Evolutionary conservation across 768 basidiomycete genomes (phyloP).

Genomic region (Leccinum variicolor): DNA sequence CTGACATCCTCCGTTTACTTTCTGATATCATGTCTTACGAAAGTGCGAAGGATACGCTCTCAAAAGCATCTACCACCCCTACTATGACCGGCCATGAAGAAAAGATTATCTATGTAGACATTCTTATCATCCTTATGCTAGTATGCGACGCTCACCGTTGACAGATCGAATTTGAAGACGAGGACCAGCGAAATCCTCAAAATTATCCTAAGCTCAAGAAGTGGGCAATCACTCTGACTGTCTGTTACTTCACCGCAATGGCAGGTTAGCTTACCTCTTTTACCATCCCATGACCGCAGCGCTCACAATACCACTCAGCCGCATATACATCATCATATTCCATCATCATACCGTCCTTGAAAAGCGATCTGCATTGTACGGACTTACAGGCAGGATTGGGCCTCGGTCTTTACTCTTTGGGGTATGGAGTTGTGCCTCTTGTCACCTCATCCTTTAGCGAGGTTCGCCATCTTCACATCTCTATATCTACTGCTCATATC

Average conservation of each 20-base stretch:
- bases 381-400: constrained; percentile 44
- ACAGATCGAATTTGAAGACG: constrained; percentile 40
- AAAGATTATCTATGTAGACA: constrained; percentile 10
- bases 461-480: constrained; percentile 7
- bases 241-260: constrained; percentile 25
- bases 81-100: background rate
- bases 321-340: constrained; percentile 49
- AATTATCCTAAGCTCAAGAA: constrained; percentile 37
- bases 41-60: background rate
- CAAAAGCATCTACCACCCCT: background rate
- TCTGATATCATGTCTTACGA: constrained; percentile 11
- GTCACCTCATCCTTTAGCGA: constrained; percentile 67
- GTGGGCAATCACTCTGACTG: constrained; percentile 37
- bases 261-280: constrained; percentile 10
- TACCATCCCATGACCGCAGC: background rate
- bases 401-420: constrained; percentile 51
- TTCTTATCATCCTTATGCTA: background rate
- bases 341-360: constrained; percentile 56
- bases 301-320: constrained; percentile 32
- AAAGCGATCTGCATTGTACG: constrained; percentile 39
- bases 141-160: background rate
- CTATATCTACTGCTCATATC: background rate
- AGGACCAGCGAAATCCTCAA: constrained; percentile 38
- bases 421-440: constrained; percentile 59
- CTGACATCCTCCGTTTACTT: background rate